Evolutionary conservation across 345 rosid species (phyloP), one percentile per base, ranked within the genome.

Genomic region (Populus davidiana): DNA sequence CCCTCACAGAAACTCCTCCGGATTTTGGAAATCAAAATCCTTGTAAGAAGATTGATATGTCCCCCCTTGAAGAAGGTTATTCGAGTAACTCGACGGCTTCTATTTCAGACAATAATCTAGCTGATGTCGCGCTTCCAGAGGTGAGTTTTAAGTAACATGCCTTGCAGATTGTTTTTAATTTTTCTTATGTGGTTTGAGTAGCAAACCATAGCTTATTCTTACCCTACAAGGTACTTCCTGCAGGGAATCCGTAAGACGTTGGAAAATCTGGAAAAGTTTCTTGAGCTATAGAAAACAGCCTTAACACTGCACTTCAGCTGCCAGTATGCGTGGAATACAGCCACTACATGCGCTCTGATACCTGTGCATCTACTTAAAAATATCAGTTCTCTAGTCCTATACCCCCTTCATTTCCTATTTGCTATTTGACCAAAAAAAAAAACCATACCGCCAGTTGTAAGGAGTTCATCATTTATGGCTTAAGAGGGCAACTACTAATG

Each of bases 11-110:
- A 67, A 14, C 56, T 10, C 62, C 69, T 20, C 33, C 16, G n/a
- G 69, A 77, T 50, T 75, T 50, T 67, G 38, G 5, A 47, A 35
- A 66, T n/a, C 71, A 75, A 75, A 67, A 75, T 75, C 72, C 52
- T 12, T 47, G 36, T 21, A 18, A 61, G 61, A 71, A 59, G 69
- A 27, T 33, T 61, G 79, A 70, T 59, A n/a, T 77, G 14, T 61
- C 73, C 69, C 9, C 44, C 23, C 13, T 8, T 5, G 47, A 63
- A 69, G 43, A 70, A 69, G 31, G 2, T 43, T 2, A 29, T 43
- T 11, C 1, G 68, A 69, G 44, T 52, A 35, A n/a, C 12, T 9
- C 11, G 17, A n/a, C 33, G 4, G 23, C 31, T 65, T 75, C 20
- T 65, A 16, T 12, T 20, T 4, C 12, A 21, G 5, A 67, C 38